These are phyloP conservation scores for Tarenaya hassleriana DNA, from an alignment of 345 rosid species.

Conservation along the genomic window DNA sequence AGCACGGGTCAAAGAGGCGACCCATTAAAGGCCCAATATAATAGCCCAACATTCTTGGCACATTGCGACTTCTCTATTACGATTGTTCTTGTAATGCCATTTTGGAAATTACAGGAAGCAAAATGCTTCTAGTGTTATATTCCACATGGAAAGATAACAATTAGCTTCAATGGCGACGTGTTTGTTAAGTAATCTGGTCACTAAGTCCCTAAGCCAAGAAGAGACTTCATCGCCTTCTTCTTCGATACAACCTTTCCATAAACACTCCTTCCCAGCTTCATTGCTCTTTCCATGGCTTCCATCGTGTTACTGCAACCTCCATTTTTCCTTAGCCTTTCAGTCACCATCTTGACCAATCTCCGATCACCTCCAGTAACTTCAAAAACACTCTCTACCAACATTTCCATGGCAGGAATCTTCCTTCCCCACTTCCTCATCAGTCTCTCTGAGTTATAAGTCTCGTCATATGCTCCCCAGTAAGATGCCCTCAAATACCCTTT, in stretches of 20 bases:
- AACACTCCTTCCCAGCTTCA: slow-evolving; percentile 55
- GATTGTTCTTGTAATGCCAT: no score
- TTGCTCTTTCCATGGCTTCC: slow-evolving; percentile 48
- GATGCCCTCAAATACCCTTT: slow-evolving; percentile 81
- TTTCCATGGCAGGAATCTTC: slow-evolving; percentile 48
- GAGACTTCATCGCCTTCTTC: slow-evolving; percentile 59
- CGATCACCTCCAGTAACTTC: slow-evolving; percentile 68
- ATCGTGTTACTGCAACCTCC: slow-evolving; percentile 23
- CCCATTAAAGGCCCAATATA: no score
- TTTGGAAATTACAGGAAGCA: slow-evolving; percentile 21
- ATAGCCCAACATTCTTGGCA: no score
- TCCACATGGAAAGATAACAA: slow-evolving; percentile 1
- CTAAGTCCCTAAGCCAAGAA: slow-evolving; percentile 34
- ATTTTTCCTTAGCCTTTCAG: slow-evolving; percentile 39
- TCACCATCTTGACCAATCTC: slow-evolving; percentile 44
- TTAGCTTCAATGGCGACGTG: not conserved
- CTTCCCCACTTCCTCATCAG: slow-evolving; percentile 61
- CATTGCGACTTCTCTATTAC: no score
- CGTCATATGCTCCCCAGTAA: slow-evolving; percentile 55
- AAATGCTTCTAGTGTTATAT: slow-evolving; percentile 1
- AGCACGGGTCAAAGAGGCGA: no score
- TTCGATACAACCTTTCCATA: slow-evolving; percentile 61
- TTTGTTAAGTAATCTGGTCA: not conserved
- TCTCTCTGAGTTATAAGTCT: slow-evolving; percentile 50
- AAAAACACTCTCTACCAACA: slow-evolving; percentile 42